Evolutionary conservation across 805 yeast genomes (phyloP), one percentile per base, ranked within the genome.

Genomic region (Kazachstania martiniae): DNA sequence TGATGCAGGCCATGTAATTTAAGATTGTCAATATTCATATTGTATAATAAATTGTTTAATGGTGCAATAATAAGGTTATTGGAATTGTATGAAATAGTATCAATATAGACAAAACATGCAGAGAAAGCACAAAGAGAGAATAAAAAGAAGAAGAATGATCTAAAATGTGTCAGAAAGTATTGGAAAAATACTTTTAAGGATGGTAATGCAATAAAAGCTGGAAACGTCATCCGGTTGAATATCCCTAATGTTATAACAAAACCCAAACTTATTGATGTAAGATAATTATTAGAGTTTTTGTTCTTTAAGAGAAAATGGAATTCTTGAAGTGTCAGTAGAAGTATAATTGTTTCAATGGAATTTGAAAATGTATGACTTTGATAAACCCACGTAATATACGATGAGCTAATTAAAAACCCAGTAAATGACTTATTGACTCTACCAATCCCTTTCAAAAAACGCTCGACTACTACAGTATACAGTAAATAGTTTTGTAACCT

Each of bases 331-430:
- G 25, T 71, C 59, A 37, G 37, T 46, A 37, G 65, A 62, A 51
- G 39, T 17, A 50, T 34, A 59, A 53, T 24, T 1, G 82, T 79
- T 52, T 91, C 99, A 2, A 83, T 48, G 15, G 86, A 72, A 51
- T 91, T 91, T n/a, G 95, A 82, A 46, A 91, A 82, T 1, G 93
- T 75, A 50, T 86, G 96, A 0, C 83, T 65, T 50, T 91, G 97
- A 46, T 77, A 77, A 0, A 77, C 72, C 62, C 84, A 65, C 0
- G 94, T 77, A 21, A 85, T 67, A 48, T 82, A 89, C 2, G 77
- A 71, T 1, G 73, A 63, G 21, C 64, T 58, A n/a, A 66, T 58
- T 27, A 68, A 59, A 32, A 33, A 28, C n/a, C 13, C 12, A n/a
- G n/a, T n/a, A n/a, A n/a, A n/a, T n/a, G n/a, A n/a, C n/a, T n/a